A percentile compares a stretch with the other conserved stretches of the same genome.
Evolutionary conservation across 768 basidiomycete species (phyloP).

Genomic region (Dioszegia aurantiaca): DNA sequence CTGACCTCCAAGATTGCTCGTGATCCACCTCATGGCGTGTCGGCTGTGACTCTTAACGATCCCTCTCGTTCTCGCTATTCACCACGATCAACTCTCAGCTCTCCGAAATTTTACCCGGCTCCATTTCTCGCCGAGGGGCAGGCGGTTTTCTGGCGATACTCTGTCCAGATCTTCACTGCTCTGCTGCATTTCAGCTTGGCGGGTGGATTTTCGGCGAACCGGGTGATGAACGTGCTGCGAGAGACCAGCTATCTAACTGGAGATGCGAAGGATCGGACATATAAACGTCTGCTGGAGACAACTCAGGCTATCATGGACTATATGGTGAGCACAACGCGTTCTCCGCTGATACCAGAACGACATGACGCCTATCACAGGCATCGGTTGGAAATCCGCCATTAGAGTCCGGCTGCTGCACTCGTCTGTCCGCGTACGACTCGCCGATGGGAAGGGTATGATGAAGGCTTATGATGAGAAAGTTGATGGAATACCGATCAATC

Average conservation of each 20-base stretch:
- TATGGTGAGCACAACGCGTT: conserved; percentile 22
- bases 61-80: conserved; percentile 3
- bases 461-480: conserved; percentile 38
- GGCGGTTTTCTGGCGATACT: conserved; percentile 50
- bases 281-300: conserved; percentile 41
- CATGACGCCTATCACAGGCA: conserved; percentile 39
- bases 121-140: conserved; percentile 44
- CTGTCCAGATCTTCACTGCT: conserved; percentile 42
- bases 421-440: conserved; percentile 39
- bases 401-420: conserved; percentile 49
- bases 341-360: conserved; percentile 34
- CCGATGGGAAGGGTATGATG: conserved; percentile 24
- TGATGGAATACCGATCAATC: conserved; percentile 49
- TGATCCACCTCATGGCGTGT: conserved; percentile 15
- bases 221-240: conserved; percentile 38
- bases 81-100: conserved; percentile 11
- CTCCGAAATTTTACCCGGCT: conserved; percentile 4
- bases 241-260: conserved; percentile 51
- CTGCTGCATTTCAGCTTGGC: conserved; percentile 48
- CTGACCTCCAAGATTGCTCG: conserved; percentile 11
- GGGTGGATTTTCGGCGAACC: conserved; percentile 43
- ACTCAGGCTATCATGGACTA: conserved; percentile 44
- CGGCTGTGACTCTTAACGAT: conserved; percentile 4
- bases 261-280: conserved; percentile 26
- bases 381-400: conserved; percentile 47